Evolutionary conservation across 2,329 filamentous ascomycete species (phyloP), one percentile per base, ranked within the genome.

Genomic region (Helotiales sp.): DNA sequence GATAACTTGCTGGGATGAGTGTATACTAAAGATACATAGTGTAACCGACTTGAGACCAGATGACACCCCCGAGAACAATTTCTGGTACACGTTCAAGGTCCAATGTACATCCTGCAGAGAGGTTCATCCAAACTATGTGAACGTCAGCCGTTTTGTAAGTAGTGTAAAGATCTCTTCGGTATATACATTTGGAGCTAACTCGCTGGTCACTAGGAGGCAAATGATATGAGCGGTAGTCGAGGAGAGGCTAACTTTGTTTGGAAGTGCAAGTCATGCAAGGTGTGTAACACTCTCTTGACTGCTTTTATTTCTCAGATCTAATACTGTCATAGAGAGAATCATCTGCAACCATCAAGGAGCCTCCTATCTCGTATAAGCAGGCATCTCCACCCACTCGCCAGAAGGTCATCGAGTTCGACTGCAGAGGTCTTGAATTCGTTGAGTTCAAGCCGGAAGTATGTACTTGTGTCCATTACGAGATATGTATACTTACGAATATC

Each of bases 181-280:
- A 30, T 8, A 50, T 5, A 22, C 6, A 40, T 2, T 68, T n/a
- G 30, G 22, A 34, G 6, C 40, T 61, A 20, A 43, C 58, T 65
- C 34, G 15, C 28, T 30, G 24, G 10, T 37, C 11, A 8, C 7
- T 70, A 97, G 93, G 95, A 98, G 78, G 86, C 84, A 76, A 94
- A 96, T 77, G 93, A 97, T 71, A 89, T 97, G 79, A 96, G 93
- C 71, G 94, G 94, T 40, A 97, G 94, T 79, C 88, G 93, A 76
- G 96, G 96, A 71, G 94, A 98, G 80, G 96, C 96, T 69, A 98
- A 98, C 80, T 99, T 99, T 80, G 96, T 99, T n/a, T 99, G 96
- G 95, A 94, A 89, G 79, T 99, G 96, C 86, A 97, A 96, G 81
- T 95, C 96, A 78, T 99, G 96, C 89, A 96, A 96, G 87, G 93